These are phyloP conservation scores for Daldinia vernicosa DNA, from an alignment of 495 filamentous ascomycete species.

Conservation along the genomic window DNA sequence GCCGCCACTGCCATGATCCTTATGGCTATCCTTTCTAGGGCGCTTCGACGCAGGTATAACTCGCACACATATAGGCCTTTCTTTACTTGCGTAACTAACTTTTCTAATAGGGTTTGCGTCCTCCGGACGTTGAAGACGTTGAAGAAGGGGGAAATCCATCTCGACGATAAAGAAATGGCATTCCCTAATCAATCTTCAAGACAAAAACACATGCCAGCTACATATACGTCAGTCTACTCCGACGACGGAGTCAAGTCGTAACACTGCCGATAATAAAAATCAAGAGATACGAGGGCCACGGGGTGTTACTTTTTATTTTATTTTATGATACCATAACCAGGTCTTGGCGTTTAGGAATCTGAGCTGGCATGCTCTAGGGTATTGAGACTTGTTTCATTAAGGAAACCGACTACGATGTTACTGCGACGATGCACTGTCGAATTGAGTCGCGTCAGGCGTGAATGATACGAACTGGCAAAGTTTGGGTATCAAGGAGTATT, in stretches of 20 bases:
- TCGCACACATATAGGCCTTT: neutral
- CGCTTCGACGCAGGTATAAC: slow-evolving; percentile 38
- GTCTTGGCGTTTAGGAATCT: slow-evolving; percentile 38
- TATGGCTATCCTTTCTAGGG: slow-evolving; percentile 46
- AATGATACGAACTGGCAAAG: slow-evolving; percentile 12
- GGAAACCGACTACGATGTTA: slow-evolving; percentile 7
- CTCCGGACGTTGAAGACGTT: neutral
- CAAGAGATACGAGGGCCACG: slow-evolving; percentile 8
- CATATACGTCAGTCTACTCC: neutral
- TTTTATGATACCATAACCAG: slow-evolving; percentile 36
- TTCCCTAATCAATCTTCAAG: neutral
- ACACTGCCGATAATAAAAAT: slow-evolving; percentile 23
- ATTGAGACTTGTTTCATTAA: slow-evolving; percentile 28
- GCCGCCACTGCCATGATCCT: slow-evolving; percentile 47
- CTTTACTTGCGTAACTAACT: slow-evolving; percentile 7
- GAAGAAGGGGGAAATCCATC: slow-evolving; percentile 12
- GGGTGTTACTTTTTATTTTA: slow-evolving; percentile 19
- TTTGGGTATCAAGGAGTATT: slow-evolving; percentile 1
- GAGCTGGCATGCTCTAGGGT: slow-evolving; percentile 35
- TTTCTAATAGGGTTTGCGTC: slow-evolving; percentile 2
- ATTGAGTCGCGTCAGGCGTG: slow-evolving; percentile 23
- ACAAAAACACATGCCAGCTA: slow-evolving; percentile 11
- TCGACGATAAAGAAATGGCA: slow-evolving; percentile 24
- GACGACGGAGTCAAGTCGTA: slow-evolving; percentile 1
- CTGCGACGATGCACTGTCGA: slow-evolving; percentile 15